These are phyloP conservation scores for Cenchrus purpureus DNA, from an alignment of 176 grass and related monocot species.

Conservation along the genomic window DNA sequence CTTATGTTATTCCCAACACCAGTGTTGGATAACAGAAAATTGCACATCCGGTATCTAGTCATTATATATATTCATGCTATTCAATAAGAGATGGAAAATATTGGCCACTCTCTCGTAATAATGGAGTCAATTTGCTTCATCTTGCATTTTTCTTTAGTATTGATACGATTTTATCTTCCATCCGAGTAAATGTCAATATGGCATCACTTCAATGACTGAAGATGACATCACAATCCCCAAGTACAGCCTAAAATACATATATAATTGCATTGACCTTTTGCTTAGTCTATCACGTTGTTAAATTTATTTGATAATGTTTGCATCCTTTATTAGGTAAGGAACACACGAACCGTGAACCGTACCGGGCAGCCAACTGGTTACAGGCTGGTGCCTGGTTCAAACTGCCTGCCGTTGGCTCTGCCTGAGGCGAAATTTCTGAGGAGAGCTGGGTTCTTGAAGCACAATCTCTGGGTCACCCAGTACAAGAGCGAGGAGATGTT, in stretches of 20 bases:
- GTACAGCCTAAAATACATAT: background rate
- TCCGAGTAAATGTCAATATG: constrained; percentile 6
- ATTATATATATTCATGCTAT: background rate
- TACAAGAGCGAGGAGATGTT: constrained; percentile 91
- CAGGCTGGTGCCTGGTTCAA: constrained; percentile 92
- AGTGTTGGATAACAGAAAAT: constrained; percentile 3
- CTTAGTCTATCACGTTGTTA: background rate
- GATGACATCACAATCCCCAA: background rate
- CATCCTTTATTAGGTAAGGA: constrained; percentile 67
- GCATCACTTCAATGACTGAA: background rate
- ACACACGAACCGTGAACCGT: constrained; percentile 89
- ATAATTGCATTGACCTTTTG: background rate
- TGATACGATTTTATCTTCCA: background rate
- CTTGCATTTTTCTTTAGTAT: background rate
- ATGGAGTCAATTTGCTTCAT: background rate
- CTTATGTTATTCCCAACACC: background rate
- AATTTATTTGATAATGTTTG: background rate
- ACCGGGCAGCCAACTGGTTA: constrained; percentile 97
- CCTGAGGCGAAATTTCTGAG: constrained; percentile 88
- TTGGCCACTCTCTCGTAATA: background rate
- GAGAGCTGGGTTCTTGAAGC: constrained; percentile 96
- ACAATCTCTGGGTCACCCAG: constrained; percentile 97
- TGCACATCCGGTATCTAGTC: background rate
- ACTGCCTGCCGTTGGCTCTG: constrained; percentile 76
- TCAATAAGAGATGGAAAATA: background rate